Base-by-base conservation (phyloP, 768 basidiomycete genomes). In the Mycena albidolilacea region DNA sequence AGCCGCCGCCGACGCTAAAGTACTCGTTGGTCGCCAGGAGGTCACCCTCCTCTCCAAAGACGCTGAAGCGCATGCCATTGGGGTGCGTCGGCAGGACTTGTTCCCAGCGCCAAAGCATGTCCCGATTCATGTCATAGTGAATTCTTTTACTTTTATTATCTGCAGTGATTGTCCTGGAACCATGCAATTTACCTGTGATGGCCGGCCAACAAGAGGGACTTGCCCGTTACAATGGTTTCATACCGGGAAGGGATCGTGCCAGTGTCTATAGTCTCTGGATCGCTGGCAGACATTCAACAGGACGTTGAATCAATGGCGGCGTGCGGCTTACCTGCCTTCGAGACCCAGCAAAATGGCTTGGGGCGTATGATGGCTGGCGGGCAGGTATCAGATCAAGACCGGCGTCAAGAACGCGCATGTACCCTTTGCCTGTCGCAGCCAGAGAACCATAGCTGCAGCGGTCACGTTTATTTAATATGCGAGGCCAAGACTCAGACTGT, bases 1-100 rank as follows among this genome's bases (percentile, higher is more conserved):
- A 98, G 3, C 96, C 96, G 55, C 96, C 96, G 3, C 96, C 96
- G 61, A 98, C 96, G 67, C 94, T 95, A 79, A 95, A 98, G 78
- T 97, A 99, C 79, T 97, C 95, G 76, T 99, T 98, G 14, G 95
- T 97, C 1, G 97, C 97, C 69, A 99, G 85, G 71, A 98, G 83
- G 74, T 95, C 90, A 2, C 97, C 97, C n/a, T 93, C 85, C 58
- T 88, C 85, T 65, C 87, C 91, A 75, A 96, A 99, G 43, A 90
- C 93, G 44, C 92, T 92, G 81, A 98, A 98, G 10, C 96, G 89
- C 91, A 99, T 97, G 55, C 97, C 97, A 79, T 97, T 97, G 0
- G 95, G 93, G 79, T 95, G 94, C 0, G 94, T 95, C 81, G 92
- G 93, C 37, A 97, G 88, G n/a, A 96, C 93, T 64, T 93, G 90